These are phyloP conservation scores for Wickerhamomyces tratensis DNA, from an alignment of 805 yeast species.

Conservation along the genomic window DNA sequence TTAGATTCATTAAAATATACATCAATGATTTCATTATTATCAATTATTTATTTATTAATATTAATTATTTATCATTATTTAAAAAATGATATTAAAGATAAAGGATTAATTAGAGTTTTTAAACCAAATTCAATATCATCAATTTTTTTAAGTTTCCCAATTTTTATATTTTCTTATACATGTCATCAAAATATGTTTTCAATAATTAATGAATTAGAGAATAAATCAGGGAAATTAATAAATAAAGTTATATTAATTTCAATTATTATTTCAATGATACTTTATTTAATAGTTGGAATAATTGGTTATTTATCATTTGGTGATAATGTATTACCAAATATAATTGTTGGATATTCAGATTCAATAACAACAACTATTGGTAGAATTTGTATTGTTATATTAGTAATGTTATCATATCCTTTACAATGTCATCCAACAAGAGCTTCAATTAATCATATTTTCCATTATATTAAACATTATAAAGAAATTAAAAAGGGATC, in stretches of 20 bases:
- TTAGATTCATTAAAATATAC: conserved; percentile 82
- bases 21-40: conserved; percentile 69
- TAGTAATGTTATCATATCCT: conserved; percentile 82
- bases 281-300: conserved; percentile 68
- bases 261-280: conserved; percentile 45
- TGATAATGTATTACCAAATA: conserved; percentile 65
- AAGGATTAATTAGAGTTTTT: conserved; percentile 41
- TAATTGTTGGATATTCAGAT: conserved; percentile 67
- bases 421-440: conserved; percentile 88
- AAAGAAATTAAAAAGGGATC: background rate
- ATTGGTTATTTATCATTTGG: conserved; percentile 87
- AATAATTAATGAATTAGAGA: conserved; percentile 68
- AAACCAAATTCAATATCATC: conserved; percentile 35
- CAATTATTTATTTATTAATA: conserved; percentile 69
- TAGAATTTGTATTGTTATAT: conserved; percentile 65
- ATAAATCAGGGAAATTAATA: conserved; percentile 38
- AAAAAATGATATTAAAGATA: conserved; percentile 41
- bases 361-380: conserved; percentile 66
- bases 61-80: conserved; percentile 68
- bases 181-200: conserved; percentile 96
- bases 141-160: conserved; percentile 73
- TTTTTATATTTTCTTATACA: conserved; percentile 88
- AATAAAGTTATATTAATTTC: conserved; percentile 40
- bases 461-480: conserved; percentile 33
- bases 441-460: conserved; percentile 66